Evolutionary conservation across 352 stramenopile species (phyloP).

Genomic region (Globisporangium mamillatum): DNA sequence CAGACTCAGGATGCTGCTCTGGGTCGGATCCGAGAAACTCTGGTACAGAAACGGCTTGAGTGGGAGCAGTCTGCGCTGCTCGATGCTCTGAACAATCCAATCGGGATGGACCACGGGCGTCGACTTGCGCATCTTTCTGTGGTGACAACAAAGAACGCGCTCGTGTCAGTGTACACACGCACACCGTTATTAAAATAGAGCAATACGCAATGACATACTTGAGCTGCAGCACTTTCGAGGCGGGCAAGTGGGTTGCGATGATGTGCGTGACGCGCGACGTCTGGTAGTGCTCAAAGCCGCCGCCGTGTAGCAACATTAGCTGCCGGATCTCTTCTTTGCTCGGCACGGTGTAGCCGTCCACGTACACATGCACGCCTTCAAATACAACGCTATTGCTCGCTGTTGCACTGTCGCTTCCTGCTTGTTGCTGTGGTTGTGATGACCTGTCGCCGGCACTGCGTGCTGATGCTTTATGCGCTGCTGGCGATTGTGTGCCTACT

Average conservation of each 20-base stretch:
- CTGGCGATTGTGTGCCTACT: neutral
- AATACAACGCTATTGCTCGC: slow-evolving; percentile 41
- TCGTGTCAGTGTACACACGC: neutral
- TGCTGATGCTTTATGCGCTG: neutral
- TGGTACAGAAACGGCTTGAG: slow-evolving; percentile 82
- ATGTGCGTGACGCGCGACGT: slow-evolving; percentile 86
- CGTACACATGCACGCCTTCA: slow-evolving; percentile 70
- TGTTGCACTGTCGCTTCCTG: neutral
- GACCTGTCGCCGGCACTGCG: neutral
- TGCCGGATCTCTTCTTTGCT: slow-evolving; percentile 83
- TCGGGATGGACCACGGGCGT: slow-evolving; percentile 84
- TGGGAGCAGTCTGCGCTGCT: slow-evolving; percentile 62
- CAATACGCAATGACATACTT: slow-evolving; percentile 33
- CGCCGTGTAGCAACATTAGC: slow-evolving; percentile 76
- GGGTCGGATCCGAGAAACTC: slow-evolving; percentile 75
- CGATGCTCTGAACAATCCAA: slow-evolving; percentile 92
- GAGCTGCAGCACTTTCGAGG: slow-evolving; percentile 84
- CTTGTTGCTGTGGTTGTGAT: neutral
- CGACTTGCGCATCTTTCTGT: slow-evolving; percentile 52
- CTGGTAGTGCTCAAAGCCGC: slow-evolving; percentile 88
- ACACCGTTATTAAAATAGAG: neutral
- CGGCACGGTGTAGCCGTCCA: slow-evolving; percentile 87
- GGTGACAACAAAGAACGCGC: neutral
- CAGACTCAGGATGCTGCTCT: slow-evolving; percentile 36
- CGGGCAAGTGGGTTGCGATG: slow-evolving; percentile 79